Percentiles rank a stretch among this genome's conserved stretches.
These are phyloP conservation scores for Saccharomycopsis oosterbeekiorum DNA, from an alignment of 805 yeast genomes.

Conservation along the genomic window DNA sequence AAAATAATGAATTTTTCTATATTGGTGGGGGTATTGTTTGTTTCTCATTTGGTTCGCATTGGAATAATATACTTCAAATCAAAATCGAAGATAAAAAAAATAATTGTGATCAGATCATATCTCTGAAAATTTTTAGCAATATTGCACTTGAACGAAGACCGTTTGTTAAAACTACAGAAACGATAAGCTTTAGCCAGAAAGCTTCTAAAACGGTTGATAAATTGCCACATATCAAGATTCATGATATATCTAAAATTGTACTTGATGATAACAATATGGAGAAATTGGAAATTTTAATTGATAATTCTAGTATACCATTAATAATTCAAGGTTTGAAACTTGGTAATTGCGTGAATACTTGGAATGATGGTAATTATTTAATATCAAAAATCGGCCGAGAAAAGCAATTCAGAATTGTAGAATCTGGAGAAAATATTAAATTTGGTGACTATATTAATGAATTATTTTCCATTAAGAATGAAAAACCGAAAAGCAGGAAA, in stretches of 20 bases:
- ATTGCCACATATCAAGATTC: background rate
- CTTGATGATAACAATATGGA: background rate
- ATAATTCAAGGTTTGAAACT: conserved; percentile 21
- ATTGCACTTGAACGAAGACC: background rate
- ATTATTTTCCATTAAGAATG: conserved; percentile 15
- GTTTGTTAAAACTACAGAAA: background rate
- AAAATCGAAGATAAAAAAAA: background rate
- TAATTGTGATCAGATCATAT: background rate
- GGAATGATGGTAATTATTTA: conserved; percentile 26
- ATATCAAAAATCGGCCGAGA: conserved; percentile 22
- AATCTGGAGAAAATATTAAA: conserved; percentile 17
- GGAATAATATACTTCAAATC: conserved; percentile 26
- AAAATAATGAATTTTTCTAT: background rate
- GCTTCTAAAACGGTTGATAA: too few relatives aligned
- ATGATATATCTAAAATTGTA: background rate
- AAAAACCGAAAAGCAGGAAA: conserved; percentile 18
- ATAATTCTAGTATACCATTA: conserved; percentile 20
- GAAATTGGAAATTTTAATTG: background rate
- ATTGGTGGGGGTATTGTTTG: conserved; percentile 76
- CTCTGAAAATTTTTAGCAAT: background rate
- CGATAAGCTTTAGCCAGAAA: background rate
- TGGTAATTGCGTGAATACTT: conserved; percentile 23
- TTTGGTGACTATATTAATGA: conserved; percentile 24
- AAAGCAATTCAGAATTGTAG: conserved; percentile 24
- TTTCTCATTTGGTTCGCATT: conserved; percentile 63